These are phyloP conservation scores for Leucosporidium yakuticum DNA, from an alignment of 768 basidiomycete species.

Conservation along the genomic window DNA sequence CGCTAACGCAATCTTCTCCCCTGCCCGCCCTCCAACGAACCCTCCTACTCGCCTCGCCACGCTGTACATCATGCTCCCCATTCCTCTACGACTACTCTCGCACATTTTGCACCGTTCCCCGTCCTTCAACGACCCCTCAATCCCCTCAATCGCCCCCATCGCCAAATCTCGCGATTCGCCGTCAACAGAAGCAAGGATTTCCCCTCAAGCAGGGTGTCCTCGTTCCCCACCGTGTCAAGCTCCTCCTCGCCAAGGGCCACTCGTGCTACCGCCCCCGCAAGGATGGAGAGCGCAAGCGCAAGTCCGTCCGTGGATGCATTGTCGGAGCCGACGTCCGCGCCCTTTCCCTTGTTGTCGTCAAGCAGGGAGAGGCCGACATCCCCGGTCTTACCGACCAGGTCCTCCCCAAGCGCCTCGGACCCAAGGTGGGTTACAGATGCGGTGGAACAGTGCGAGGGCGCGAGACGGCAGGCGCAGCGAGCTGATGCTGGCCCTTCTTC, in stretches of 20 bases:
- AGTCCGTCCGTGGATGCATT: constrained; percentile 97
- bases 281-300: constrained; percentile 93
- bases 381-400: constrained; percentile 86
- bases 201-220: constrained; percentile 99
- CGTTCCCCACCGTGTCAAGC: constrained; percentile 82
- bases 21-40: not conserved
- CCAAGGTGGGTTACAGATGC: constrained; percentile 55
- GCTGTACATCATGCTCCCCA: not conserved
- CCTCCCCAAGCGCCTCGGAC: constrained; percentile 90
- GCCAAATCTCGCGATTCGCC: constrained; percentile 4
- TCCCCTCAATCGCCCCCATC: not conserved
- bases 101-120: not conserved
- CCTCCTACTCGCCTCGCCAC: not conserved
- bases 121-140: not conserved
- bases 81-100: not conserved
- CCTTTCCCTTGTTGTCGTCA: constrained; percentile 86
- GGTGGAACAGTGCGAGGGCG: not conserved
- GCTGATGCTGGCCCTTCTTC: not conserved
- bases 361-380: constrained; percentile 83
- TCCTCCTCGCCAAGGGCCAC: constrained; percentile 92
- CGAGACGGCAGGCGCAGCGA: not conserved
- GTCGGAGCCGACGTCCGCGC: constrained; percentile 95
- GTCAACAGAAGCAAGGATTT: constrained; percentile 72
- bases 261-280: constrained; percentile 94
- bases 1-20: constrained; percentile 11